Conservation (phyloP, 495 filamentous ascomycete species). For the Hyaloscypha bicolor region DNA sequence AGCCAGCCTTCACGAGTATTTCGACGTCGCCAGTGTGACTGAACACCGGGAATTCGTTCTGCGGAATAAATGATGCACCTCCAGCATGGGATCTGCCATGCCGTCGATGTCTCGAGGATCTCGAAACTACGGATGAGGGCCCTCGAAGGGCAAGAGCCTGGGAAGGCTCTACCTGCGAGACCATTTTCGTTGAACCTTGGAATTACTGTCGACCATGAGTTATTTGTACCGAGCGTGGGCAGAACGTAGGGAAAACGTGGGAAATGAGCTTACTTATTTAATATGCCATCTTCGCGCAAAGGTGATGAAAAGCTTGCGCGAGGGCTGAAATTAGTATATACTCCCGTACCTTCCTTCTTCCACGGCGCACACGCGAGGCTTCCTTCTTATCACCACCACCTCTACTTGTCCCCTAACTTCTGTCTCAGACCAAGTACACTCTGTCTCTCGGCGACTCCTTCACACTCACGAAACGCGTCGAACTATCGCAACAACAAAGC, state of each 20-base stretch:
- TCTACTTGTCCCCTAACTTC: conserved; percentile 1
- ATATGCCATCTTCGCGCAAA: conserved; percentile 19
- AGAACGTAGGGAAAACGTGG: neutral
- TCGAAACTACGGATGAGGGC: conserved; percentile 60
- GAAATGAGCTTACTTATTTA: conserved; percentile 4
- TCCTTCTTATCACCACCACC: conserved; percentile 9
- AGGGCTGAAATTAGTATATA: neutral
- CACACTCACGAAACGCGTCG: conserved; percentile 26
- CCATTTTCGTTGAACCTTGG: conserved; percentile 52
- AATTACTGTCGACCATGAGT: conserved; percentile 1
- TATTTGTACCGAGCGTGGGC: neutral
- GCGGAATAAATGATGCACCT: conserved; percentile 66
- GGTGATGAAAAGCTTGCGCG: neutral
- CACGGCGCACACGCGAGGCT: neutral
- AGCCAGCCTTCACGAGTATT: conserved; percentile 70
- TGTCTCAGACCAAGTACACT: conserved; percentile 4
- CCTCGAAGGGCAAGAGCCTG: conserved; percentile 49
- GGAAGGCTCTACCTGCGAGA: conserved; percentile 67
- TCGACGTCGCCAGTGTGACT: conserved; percentile 89
- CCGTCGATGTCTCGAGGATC: conserved; percentile 59
- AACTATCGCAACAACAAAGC: conserved; percentile 11
- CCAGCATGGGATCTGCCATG: conserved; percentile 82
- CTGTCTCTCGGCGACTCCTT: conserved; percentile 14
- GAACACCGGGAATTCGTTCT: conserved; percentile 93
- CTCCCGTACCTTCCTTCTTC: neutral